phyloP scores from a whole-genome alignment of 176 grass and related monocot genomes.

The Carex littledalei region DNA sequence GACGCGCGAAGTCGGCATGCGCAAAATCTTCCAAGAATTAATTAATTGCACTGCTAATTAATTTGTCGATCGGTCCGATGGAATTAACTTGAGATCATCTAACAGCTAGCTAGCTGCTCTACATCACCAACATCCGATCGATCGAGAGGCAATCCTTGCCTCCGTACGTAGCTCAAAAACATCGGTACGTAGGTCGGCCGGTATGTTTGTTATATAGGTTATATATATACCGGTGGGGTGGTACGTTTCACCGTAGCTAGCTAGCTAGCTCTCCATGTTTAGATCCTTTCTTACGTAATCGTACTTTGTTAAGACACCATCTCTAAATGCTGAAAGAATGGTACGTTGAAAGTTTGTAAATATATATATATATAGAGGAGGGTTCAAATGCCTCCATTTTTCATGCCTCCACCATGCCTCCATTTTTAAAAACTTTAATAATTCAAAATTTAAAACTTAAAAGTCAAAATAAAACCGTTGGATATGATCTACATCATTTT shows the following conservation, averaged over 20 bases:
- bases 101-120: slow-evolving; percentile 28
- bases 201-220: slow-evolving; percentile 55
- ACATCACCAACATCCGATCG: slow-evolving; percentile 60
- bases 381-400: no score
- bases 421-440: no score
- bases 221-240: slow-evolving; percentile 47
- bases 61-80: slow-evolving; percentile 38
- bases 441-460: no score
- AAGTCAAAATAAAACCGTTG: no score
- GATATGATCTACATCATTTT: no score
- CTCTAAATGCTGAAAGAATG: slow-evolving; percentile 49
- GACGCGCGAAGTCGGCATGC: slow-evolving; percentile 65
- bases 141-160: slow-evolving; percentile 54
- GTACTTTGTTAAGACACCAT: slow-evolving; percentile 59
- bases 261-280: slow-evolving; percentile 59
- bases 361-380: no score
- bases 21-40: slow-evolving; percentile 54
- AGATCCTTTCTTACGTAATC: slow-evolving; percentile 36
- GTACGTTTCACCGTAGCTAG: no score
- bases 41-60: slow-evolving; percentile 64
- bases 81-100: slow-evolving; percentile 41
- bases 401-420: no score
- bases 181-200: slow-evolving; percentile 41
- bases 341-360: background rate
- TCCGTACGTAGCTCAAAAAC: slow-evolving; percentile 83